Base-by-base conservation (phyloP, 805 yeast genomes). In the Suhomyces sp. region DNA sequence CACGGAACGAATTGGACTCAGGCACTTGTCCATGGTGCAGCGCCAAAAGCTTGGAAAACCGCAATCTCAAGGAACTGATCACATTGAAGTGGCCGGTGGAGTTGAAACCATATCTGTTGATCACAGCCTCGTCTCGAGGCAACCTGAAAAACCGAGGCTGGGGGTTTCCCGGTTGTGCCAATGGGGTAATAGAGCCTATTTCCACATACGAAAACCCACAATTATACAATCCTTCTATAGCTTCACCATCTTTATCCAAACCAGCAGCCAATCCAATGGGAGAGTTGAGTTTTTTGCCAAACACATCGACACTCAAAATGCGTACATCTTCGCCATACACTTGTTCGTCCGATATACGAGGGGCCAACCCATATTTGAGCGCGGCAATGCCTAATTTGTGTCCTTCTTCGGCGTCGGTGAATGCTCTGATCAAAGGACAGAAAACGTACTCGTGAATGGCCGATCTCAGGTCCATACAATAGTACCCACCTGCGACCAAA, bases 191-290 rank as follows among this genome's bases (percentile, higher is more conserved):
- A 2, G 96, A 88, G 1, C 98, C 98, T 54, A 93, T 81, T 70
- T 93, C 98, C 58, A 90, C 94, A 68, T 90, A 90, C 13, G 93
- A 84, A 63, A 92, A 92, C 1, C 98, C 98, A 51, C 81, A 66
- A 57, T 85, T 78, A 60, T 86, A 85, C 54, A 93, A 76, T 0
- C 91, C 73, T 61, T 93, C 97, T 59, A 93, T 83, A 19, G 90
- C 96, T 64, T 90, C 96, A 49, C 90, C 98, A 63, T 92, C 86
- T 72, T 93, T 93, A 70, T 93, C 98, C 58, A 93, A 80, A 10
- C 98, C 98, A 24, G 98, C 98, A 48, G 98, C 97, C 61, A 92
- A 79, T 12, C 97, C 97, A 48, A 93, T 76, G 23, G 98, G 97
- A 52, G 86, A 85, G 19, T 79, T 78, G 65, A 93, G 72, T 51